Conservation (phyloP, 2,329 filamentous ascomycete species). For the Fusarium caatingaense region DNA sequence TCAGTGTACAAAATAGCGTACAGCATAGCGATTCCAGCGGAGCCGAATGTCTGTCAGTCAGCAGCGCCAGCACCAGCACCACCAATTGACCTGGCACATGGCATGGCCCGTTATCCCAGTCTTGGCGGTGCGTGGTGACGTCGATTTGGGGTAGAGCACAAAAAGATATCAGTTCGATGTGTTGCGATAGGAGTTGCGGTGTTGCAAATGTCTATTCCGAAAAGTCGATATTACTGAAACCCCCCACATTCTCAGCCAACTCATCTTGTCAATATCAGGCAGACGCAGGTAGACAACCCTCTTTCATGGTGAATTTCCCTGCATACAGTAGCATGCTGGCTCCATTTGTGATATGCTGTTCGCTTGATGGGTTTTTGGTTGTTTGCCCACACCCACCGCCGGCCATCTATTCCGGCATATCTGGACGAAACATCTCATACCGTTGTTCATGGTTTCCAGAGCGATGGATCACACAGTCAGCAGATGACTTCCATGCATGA, state of each 20-base stretch:
- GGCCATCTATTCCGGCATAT: conserved; percentile 4
- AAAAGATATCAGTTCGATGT: conserved; percentile 33
- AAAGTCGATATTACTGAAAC: conserved; percentile 11
- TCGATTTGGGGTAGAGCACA: conserved; percentile 39
- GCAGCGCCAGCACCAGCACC: conserved; percentile 25
- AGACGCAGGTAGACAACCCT: conserved; percentile 9
- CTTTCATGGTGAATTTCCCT: conserved; percentile 20
- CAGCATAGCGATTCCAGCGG: conserved; percentile 26
- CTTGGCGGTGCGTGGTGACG: conserved; percentile 45
- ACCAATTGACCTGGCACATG: conserved; percentile 41
- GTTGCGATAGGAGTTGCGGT: conserved; percentile 36
- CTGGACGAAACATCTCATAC: conserved; percentile 25
- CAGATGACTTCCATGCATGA: conserved; percentile 40
- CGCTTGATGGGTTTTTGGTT: conserved; percentile 15
- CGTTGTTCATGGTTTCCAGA: conserved; percentile 20
- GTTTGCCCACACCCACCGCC: conserved; percentile 20
- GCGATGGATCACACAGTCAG: conserved; percentile 41
- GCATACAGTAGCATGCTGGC: conserved; percentile 11
- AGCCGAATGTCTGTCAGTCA: conserved; percentile 27
- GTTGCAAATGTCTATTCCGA: conserved; percentile 25
- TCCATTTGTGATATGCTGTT: conserved; percentile 28
- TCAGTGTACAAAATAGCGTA: conserved; percentile 4
- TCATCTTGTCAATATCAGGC: conserved; percentile 14
- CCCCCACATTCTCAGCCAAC: conserved; percentile 26
- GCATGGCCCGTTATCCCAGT: conserved; percentile 30